Evolutionary conservation across 169 alveolate genomes (phyloP), one percentile per base, ranked within the genome.

Genomic region (Toxoplasma gondii): DNA sequence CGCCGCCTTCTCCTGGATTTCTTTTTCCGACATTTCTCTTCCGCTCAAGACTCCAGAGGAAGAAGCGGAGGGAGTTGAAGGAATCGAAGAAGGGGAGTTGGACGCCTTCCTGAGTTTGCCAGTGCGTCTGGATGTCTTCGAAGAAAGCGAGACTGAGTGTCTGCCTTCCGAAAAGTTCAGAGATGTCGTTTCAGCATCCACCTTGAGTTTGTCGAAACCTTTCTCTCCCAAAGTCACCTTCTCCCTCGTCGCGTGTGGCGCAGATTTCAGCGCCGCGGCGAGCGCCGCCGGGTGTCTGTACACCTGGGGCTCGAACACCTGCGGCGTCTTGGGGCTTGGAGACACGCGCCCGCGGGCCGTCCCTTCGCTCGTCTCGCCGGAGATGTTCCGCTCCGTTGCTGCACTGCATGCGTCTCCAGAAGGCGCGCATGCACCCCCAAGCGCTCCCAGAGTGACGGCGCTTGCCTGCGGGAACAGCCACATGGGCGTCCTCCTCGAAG

Each of bases 271-370:
- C n/a, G 94, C 94, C 39, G 94, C 94, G 39, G 86, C 82, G 27
- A 92, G 91, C 34, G 39, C 36, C 5, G 24, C 86, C 53, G 94
- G 94, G 80, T 29, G 94, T 54, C 94, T 92, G 86, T 92, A 92
- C 94, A 92, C 94, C 24, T 92, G 94, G 94, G 94, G 94, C 74
- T 44, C 70, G 91, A 92, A 92, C 78, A 87, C 94, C 22, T 80
- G 91, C 80, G 94, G 94, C 69, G 94, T 92, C 44, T 82, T 92
- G 78, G 94, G 94, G 7, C 88, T 82, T 44, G 94, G 94, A 43
- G 94, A 92, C 94, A 86, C 91, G 49, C 94, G 49, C 83, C 87
- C 53, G 43, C 88, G 94, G 27, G 0, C 34, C 12, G 53, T 9
- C 19, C 94, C 94, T 1, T 24, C 81, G 36, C 88, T 80, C 74